A percentile compares a stretch with the other conserved stretches of the same genome.
Evolutionary conservation across 495 filamentous ascomycete species (phyloP).

Genomic region (Daldinia childiae): DNA sequence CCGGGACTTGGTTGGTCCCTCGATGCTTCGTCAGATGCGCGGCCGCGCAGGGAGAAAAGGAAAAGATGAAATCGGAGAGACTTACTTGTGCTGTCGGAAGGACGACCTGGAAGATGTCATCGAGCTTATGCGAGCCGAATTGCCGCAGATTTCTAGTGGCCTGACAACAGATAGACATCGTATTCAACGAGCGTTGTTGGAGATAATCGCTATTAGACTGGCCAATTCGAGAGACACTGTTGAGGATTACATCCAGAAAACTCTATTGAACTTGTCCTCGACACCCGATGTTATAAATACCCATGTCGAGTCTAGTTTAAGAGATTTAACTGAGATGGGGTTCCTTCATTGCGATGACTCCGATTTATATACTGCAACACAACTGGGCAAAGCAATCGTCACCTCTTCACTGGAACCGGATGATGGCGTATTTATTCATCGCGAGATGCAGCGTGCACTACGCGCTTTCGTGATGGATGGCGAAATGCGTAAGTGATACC

Average conservation of each 20-base stretch:
- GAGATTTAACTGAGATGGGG: conserved; percentile 60
- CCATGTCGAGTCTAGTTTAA: conserved; percentile 65
- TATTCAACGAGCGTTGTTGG: conserved; percentile 76
- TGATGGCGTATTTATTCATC: conserved; percentile 78
- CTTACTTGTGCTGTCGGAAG: conserved; percentile 78
- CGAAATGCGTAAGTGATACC: conserved; percentile 66
- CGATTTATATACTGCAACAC: conserved; percentile 66
- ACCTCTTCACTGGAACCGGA: conserved; percentile 77
- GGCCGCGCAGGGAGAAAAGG: conserved; percentile 85
- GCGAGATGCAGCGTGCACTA: conserved; percentile 73
- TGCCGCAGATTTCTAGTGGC: conserved; percentile 76
- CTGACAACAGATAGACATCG: conserved; percentile 73
- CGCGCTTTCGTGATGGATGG: conserved; percentile 84
- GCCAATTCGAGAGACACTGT: conserved; percentile 74
- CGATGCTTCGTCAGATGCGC: conserved; percentile 82
- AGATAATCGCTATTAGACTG: conserved; percentile 76
- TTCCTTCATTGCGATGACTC: conserved; percentile 66
- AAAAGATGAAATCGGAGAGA: conserved; percentile 83
- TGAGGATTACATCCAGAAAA: conserved; percentile 75
- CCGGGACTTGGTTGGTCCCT: conserved; percentile 76
- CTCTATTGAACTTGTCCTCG: conserved; percentile 69
- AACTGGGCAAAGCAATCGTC: conserved; percentile 76
- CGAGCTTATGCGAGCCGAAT: conserved; percentile 75
- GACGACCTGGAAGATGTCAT: conserved; percentile 75
- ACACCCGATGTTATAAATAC: conserved; percentile 54